Percentiles rank a stretch among this genome's conserved stretches.
Evolutionary conservation across 2,329 filamentous ascomycete species (phyloP).

Genomic region (Xylaria digitata): DNA sequence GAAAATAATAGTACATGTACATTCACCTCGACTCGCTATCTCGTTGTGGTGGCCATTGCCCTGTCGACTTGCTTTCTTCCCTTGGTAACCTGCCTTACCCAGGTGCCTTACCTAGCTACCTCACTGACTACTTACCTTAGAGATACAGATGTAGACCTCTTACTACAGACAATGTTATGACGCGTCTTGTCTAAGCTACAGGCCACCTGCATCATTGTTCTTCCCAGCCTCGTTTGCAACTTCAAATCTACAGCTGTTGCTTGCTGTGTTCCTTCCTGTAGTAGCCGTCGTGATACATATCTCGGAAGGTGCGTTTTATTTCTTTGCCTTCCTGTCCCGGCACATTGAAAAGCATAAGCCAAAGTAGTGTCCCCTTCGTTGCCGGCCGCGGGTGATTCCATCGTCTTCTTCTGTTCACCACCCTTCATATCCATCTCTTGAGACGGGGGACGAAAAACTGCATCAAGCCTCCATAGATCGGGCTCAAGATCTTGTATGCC

Average conservation of each 20-base stretch:
- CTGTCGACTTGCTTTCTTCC: neutral
- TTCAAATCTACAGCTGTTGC: neutral
- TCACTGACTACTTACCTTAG: no score
- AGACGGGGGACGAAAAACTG: constrained; percentile 32
- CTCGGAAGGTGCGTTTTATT: constrained; percentile 28
- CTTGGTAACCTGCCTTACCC: neutral
- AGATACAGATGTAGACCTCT: no score
- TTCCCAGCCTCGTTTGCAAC: neutral
- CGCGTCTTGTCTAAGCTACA: neutral
- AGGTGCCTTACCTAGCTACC: no score
- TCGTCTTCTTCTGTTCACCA: constrained; percentile 33
- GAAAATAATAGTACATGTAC: neutral
- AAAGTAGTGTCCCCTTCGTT: neutral
- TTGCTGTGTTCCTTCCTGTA: constrained; percentile 18
- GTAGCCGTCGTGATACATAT: neutral
- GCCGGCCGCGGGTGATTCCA: constrained; percentile 1
- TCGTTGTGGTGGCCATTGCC: neutral
- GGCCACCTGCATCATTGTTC: neutral
- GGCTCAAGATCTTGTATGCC: constrained; percentile 54
- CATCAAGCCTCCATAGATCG: constrained; percentile 44
- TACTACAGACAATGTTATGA: neutral
- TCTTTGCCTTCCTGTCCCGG: constrained; percentile 7
- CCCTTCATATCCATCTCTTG: constrained; percentile 35
- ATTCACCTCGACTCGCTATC: neutral
- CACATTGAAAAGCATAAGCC: neutral